phyloP scores from a whole-genome alignment of 2,329 filamentous ascomycete genomes.

The Plenodomus biglobosus region DNA sequence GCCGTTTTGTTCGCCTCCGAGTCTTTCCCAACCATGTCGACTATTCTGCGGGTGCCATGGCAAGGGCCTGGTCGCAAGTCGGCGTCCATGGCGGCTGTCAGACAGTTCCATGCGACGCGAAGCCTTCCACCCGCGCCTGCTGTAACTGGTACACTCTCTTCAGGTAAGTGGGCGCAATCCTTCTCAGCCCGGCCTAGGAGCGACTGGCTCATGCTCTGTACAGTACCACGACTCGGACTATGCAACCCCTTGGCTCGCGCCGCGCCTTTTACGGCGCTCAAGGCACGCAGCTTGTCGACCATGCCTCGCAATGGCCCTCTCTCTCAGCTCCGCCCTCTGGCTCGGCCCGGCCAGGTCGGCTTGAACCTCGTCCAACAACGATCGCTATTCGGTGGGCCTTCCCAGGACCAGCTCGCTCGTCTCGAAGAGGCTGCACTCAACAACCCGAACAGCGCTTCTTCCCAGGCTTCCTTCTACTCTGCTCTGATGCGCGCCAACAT shows the following conservation, averaged over 20 bases:
- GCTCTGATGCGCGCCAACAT: conserved; percentile 88
- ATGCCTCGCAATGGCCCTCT: conserved; percentile 40
- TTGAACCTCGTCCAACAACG: conserved; percentile 48
- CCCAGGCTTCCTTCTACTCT: conserved; percentile 93
- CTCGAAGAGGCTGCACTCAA: conserved; percentile 91
- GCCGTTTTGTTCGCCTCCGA: conserved; percentile 44
- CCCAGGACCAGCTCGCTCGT: conserved; percentile 70
- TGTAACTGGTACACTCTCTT: not conserved
- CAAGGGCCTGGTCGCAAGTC: conserved; percentile 29
- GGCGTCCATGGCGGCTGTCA: conserved; percentile 19
- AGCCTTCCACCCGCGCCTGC: not conserved
- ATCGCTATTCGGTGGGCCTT: conserved; percentile 50
- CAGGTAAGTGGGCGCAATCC: too few relatives aligned
- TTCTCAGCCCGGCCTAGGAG: too few relatives aligned
- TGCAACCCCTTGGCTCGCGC: conserved; percentile 40
- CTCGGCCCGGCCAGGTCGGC: conserved; percentile 38
- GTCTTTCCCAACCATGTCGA: conserved; percentile 46
- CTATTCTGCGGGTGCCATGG: conserved; percentile 41
- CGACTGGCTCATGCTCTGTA: conserved; percentile 7
- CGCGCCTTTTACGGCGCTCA: conserved; percentile 26
- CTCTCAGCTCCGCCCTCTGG: conserved; percentile 33
- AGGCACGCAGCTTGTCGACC: conserved; percentile 45
- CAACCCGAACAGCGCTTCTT: conserved; percentile 81
- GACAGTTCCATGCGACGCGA: conserved; percentile 18
- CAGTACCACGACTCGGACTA: conserved; percentile 39